Conservation (phyloP, 257 asterid genomes). For the Rehmannia glutinosa region DNA sequence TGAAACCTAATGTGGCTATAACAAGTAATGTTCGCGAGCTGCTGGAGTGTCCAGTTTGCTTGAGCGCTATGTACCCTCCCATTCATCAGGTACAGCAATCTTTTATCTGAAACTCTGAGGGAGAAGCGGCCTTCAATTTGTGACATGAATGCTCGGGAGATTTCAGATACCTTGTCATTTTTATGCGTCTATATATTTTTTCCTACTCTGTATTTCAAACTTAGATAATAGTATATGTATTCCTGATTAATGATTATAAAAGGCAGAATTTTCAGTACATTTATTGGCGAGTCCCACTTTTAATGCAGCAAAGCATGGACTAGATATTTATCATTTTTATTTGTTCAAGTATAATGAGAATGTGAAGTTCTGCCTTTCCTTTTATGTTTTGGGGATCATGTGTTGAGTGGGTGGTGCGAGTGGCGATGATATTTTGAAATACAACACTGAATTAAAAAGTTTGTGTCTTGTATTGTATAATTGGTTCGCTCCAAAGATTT, state of each 20-base stretch:
- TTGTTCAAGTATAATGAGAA: neutral
- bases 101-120: neutral
- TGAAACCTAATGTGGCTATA: conserved; percentile 39
- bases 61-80: conserved; percentile 50
- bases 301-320: neutral
- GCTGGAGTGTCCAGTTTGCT: conserved; percentile 44
- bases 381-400: too few relatives aligned
- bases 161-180: neutral
- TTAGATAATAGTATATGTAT: too few relatives aligned
- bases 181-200: neutral
- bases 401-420: too few relatives aligned
- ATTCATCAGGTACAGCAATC: conserved; percentile 33
- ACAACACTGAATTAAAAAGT: too few relatives aligned
- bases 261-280: too few relatives aligned
- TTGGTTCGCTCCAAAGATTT: neutral
- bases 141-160: too few relatives aligned
- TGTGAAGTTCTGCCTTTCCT: too few relatives aligned
- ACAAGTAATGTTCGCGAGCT: conserved; percentile 44
- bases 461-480: neutral
- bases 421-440: neutral
- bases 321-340: neutral
- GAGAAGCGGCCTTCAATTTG: too few relatives aligned
- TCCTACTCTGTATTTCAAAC: neutral
- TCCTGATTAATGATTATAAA: too few relatives aligned
- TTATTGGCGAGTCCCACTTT: neutral